Percentiles rank a stretch among this genome's conserved stretches.
phyloP scores from a whole-genome alignment of 2,329 filamentous ascomycete species.

The Diaporthe vaccinii region DNA sequence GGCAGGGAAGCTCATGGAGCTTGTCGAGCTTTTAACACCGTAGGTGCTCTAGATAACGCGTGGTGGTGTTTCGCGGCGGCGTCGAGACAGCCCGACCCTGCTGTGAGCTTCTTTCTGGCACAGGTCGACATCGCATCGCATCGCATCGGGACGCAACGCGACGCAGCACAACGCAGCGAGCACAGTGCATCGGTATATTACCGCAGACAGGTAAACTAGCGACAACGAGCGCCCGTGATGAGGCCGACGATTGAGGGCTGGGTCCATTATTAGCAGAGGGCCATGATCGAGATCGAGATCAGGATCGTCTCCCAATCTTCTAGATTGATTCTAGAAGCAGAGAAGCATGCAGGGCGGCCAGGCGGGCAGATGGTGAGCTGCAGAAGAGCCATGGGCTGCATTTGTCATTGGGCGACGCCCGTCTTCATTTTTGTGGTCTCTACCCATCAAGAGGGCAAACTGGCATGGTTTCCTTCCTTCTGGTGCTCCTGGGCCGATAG shows the following conservation, averaged over 20 bases:
- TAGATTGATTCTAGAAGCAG: slow-evolving; percentile 35
- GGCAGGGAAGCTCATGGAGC: slow-evolving; percentile 24
- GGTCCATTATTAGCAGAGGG: neutral
- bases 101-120: neutral
- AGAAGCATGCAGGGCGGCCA: slow-evolving; percentile 12
- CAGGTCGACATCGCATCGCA: neutral
- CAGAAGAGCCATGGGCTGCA: slow-evolving; percentile 18
- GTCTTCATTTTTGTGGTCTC: neutral
- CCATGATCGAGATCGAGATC: slow-evolving; percentile 13
- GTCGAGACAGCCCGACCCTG: neutral
- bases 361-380: slow-evolving; percentile 23
- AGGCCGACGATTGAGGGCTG: neutral
- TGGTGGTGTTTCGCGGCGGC: slow-evolving; percentile 10
- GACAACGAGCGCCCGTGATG: neutral
- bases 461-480: slow-evolving; percentile 16
- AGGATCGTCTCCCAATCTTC: slow-evolving; percentile 29
- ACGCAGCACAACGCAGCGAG: neutral
- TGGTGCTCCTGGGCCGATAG: neutral
- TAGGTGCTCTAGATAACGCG: neutral
- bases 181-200: neutral
- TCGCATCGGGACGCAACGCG: neutral
- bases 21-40: slow-evolving; percentile 1
- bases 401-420: slow-evolving; percentile 14
- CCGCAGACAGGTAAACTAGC: neutral
- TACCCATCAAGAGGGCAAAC: neutral